Evolutionary conservation across 2,329 filamentous ascomycete genomes (phyloP), one percentile per base, ranked within the genome.

Genomic region (Penicillium aurantiogriseum): DNA sequence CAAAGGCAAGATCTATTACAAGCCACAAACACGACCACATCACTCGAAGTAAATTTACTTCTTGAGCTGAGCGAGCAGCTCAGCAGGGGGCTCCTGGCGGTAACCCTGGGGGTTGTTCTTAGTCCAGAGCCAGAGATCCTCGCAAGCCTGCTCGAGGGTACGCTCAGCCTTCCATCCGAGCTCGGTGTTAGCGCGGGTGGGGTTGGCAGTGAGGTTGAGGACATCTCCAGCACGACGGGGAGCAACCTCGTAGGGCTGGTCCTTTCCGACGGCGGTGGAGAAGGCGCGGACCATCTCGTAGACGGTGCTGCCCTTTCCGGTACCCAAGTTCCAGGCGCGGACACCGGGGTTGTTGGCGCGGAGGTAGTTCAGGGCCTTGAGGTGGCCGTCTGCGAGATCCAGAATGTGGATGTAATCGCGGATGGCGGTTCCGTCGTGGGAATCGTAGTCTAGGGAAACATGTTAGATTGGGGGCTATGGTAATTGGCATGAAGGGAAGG

Each of bases 231-330:
- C 85, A 70, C 94, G 84, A 69, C 94, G 87, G 40, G 83, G 86
- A 9, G 88, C 90, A 57, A 97, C 89, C 74, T 97, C 83, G 79
- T 97, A 97, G 38, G 89, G 84, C 27, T 99, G 83, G 56, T 94
- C 86, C 50, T 87, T 88, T 61, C 94, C 94, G 23, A 97, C 92
- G 19, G 91, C 91, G 50, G 85, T 78, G 78, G 87, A 90, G 80
- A 99, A 99, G 53, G 94, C 92, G 67, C 93, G 91, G 84, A 99
- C 88, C 81, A 99, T 99, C 75, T 99, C 92, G 72, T 92, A 94
- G 56, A 99, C 94, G 23, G 94, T 99, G 77, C 89, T 95, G 67
- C 94, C 94, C 67, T 89, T 91, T 60, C 94, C 94, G 0, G 92
- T 96, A 57, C 95, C 95, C 66, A 99, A 76, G 79, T 99, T 99